phyloP scores from a whole-genome alignment of 2,329 filamentous ascomycete species.

The Rutstroemia sp. region DNA sequence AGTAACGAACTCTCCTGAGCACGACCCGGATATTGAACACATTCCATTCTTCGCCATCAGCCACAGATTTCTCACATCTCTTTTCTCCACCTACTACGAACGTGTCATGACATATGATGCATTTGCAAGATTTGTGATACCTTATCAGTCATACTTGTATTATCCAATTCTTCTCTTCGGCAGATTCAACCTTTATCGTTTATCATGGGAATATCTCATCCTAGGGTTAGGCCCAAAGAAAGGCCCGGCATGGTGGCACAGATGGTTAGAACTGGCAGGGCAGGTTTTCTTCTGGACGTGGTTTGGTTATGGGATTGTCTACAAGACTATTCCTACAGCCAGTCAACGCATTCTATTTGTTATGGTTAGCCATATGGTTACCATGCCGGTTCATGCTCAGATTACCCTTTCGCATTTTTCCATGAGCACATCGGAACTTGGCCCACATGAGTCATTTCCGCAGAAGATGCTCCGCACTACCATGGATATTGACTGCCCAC shows the following conservation, averaged over 20 bases:
- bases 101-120: conserved; percentile 71
- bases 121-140: conserved; percentile 61
- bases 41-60: conserved; percentile 84
- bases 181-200: conserved; percentile 78
- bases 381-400: conserved; percentile 77
- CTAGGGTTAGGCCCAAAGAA: conserved; percentile 62
- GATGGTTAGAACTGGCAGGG: conserved; percentile 70
- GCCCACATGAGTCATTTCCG: conserved; percentile 76
- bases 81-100: conserved; percentile 79
- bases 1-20: conserved; percentile 89
- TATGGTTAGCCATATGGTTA: conserved; percentile 72
- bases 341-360: conserved; percentile 66
- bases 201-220: conserved; percentile 74
- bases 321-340: conserved; percentile 61
- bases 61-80: conserved; percentile 65
- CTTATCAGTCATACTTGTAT: conserved; percentile 75
- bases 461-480: conserved; percentile 89
- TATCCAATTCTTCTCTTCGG: conserved; percentile 75
- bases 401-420: conserved; percentile 90
- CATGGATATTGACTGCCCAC: conserved; percentile 85
- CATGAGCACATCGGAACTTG: conserved; percentile 85
- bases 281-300: conserved; percentile 79
- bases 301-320: conserved; percentile 78
- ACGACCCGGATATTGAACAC: conserved; percentile 92
- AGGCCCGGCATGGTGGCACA: conserved; percentile 75